Evolutionary conservation across 176 grass and related monocot genomes (phyloP), one percentile per base, ranked within the genome.

Genomic region (Bonia amplexicaulis): DNA sequence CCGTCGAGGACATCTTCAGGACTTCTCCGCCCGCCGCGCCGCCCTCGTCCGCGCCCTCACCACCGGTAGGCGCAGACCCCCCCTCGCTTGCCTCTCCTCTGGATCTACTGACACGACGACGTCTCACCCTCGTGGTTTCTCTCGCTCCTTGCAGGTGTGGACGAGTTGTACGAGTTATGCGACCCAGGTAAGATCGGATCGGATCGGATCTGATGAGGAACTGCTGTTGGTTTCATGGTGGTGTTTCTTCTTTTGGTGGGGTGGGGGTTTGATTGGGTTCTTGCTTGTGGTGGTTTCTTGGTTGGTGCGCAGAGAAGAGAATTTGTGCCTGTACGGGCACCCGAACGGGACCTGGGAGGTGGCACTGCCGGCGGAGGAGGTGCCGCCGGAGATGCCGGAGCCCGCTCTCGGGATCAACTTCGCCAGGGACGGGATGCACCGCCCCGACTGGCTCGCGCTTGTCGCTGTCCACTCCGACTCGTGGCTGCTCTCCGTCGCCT

Each of bases 31-130:
- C 79, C 90, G 87, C 78, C 90, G 73, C 57, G 70, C 74, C 48
- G 87, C 86, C 72, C 80, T 92, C 29, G 60, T 92, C 76, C 87
- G 83, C 33, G 90, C 90, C 33, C 64, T 92, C 66, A 89, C 86
- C 22, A 12, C 41, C 25, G 90, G 90, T 89, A 23, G 2, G 58
- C 54, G 82, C 60, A 89, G 76, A 49, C 29, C 72, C 26, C 33
- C 39, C 29, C 22, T 5, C 58, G 52, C 31, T 58, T 23, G 33
- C 52, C 47, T 64, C 66, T 67, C 1, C 1, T 45, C 27, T 65
- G 75, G 54, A 62, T 77, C 75, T 33, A 33, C 31, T 77, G n/a
- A 45, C 7, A 1, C 6, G 6, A 42, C 3, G 37, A 12, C 14
- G 22, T 16, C 62, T 65, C 62, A 65, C 62, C 62, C 27, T 27